A percentile compares a stretch with the other conserved stretches of the same genome.
Conservation (phyloP, 1,284 basidiomycete species). For the Leccinum fuscescens region DNA sequence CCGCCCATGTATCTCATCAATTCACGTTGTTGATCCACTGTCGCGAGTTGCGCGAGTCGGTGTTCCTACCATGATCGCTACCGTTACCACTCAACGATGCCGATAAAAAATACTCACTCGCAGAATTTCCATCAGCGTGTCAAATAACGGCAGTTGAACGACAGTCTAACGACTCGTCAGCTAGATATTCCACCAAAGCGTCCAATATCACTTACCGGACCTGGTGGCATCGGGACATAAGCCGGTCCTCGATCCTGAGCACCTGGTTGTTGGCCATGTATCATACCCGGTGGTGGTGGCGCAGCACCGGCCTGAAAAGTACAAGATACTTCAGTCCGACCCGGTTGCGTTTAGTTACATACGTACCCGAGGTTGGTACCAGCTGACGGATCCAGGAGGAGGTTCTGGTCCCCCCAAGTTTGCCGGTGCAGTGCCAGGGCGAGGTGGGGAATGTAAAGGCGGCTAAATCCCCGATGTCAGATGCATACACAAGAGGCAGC, state of each 20-base stretch:
- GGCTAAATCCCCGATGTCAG: constrained; percentile 20
- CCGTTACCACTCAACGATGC: background rate
- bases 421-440: constrained; percentile 28
- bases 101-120: constrained; percentile 41
- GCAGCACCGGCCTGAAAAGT: constrained; percentile 20
- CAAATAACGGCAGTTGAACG: constrained; percentile 59
- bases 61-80: constrained; percentile 55
- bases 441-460: constrained; percentile 20
- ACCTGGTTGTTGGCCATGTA: constrained; percentile 20
- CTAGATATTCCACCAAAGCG: constrained; percentile 4
- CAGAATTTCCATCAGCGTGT: constrained; percentile 59
- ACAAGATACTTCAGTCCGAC: background rate
- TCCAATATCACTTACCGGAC: constrained; percentile 28
- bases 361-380: constrained; percentile 27
- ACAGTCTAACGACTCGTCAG: constrained; percentile 40
- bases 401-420: constrained; percentile 17
- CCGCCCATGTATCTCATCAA: constrained; percentile 72
- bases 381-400: constrained; percentile 17
- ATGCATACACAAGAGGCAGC: background rate
- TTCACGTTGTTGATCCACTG: constrained; percentile 73
- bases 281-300: constrained; percentile 31
- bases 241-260: constrained; percentile 18
- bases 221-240: constrained; percentile 35
- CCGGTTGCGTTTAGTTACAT: background rate
- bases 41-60: constrained; percentile 65